Evolutionary conservation across 306 rosid species (phyloP).

Genomic region (Oxytropis ochrocephala): DNA sequence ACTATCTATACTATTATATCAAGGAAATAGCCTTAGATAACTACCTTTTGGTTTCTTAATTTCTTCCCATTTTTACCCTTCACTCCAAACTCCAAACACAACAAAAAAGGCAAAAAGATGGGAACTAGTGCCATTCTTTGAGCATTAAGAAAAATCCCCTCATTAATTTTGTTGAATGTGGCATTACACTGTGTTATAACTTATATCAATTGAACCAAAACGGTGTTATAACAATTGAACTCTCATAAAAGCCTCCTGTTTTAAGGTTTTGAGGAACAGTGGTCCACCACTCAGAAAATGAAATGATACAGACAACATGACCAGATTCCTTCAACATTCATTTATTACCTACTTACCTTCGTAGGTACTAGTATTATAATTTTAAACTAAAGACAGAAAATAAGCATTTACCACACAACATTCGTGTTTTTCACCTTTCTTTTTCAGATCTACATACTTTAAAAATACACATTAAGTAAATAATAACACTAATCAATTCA

Average conservation of each 20-base stretch:
- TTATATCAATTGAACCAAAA: neutral
- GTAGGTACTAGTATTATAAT: neutral
- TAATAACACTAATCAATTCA: neutral
- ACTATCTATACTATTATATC: too few relatives aligned
- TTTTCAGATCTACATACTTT: neutral
- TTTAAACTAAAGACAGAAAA: neutral
- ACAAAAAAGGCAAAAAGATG: too few relatives aligned
- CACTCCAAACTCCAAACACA: too few relatives aligned
- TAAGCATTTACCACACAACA: neutral
- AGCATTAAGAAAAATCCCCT: too few relatives aligned
- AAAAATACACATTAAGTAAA: neutral
- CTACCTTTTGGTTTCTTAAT: too few relatives aligned
- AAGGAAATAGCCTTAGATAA: too few relatives aligned
- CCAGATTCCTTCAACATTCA: neutral
- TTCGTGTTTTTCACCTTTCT: neutral
- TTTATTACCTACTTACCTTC: neutral
- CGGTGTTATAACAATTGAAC: neutral
- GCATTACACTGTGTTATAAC: neutral
- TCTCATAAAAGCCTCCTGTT: neutral
- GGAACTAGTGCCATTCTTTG: too few relatives aligned
- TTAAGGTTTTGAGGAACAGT: neutral
- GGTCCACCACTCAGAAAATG: neutral
- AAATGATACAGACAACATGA: neutral
- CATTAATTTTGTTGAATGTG: neutral
- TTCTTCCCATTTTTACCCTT: too few relatives aligned